These are phyloP conservation scores for Suhomyces panamericanus DNA, from an alignment of 1,139 yeast species.

Conservation along the genomic window DNA sequence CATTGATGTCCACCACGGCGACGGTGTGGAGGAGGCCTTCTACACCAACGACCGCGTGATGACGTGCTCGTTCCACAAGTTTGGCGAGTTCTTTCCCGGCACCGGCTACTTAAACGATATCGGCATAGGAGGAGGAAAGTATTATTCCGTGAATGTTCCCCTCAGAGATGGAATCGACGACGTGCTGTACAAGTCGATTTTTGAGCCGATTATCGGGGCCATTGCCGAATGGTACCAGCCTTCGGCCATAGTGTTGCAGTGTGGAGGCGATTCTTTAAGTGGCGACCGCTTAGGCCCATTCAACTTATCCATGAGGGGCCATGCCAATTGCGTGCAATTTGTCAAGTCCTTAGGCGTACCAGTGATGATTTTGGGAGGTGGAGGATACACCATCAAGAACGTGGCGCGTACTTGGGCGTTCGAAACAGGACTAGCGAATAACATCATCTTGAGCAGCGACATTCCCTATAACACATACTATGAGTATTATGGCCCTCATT, in stretches of 20 bases:
- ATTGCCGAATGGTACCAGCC: slow-evolving; percentile 95
- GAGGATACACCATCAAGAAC: slow-evolving; percentile 96
- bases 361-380: slow-evolving; percentile 92
- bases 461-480: slow-evolving; percentile 94
- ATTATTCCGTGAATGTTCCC: slow-evolving; percentile 86
- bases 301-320: slow-evolving; percentile 89
- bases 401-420: slow-evolving; percentile 96
- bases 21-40: slow-evolving; percentile 97
- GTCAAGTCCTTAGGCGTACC: slow-evolving; percentile 88
- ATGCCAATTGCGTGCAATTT: slow-evolving; percentile 91
- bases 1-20: slow-evolving; percentile 97
- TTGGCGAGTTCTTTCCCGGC: slow-evolving; percentile 96
- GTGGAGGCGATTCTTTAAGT: slow-evolving; percentile 91
- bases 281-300: slow-evolving; percentile 92
- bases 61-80: slow-evolving; percentile 97
- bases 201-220: slow-evolving; percentile 80
- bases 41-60: slow-evolving; percentile 94
- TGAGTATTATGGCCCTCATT: slow-evolving; percentile 96
- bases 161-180: slow-evolving; percentile 92
- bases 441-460: slow-evolving; percentile 73
- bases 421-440: slow-evolving; percentile 87
- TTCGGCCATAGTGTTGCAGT: slow-evolving; percentile 87
- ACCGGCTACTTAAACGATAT: slow-evolving; percentile 88
- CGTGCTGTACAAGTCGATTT: slow-evolving; percentile 78
- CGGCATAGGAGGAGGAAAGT: slow-evolving; percentile 86